phyloP scores from a whole-genome alignment of 805 yeast species.

The Hanseniaspora lachancei region DNA sequence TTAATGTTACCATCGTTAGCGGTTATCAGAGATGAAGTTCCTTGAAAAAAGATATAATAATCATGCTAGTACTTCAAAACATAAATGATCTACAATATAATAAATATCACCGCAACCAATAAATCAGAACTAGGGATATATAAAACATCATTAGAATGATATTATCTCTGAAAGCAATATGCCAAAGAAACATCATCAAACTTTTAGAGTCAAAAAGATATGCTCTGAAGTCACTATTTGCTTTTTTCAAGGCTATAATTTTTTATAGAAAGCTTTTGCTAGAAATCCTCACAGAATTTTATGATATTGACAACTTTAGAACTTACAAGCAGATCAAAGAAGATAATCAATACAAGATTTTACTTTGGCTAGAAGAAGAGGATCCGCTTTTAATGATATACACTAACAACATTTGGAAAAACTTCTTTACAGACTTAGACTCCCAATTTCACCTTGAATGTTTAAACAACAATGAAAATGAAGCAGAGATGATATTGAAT shows the following conservation, averaged over 20 bases:
- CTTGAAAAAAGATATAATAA: too few relatives aligned
- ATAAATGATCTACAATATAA: too few relatives aligned
- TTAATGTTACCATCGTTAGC: too few relatives aligned
- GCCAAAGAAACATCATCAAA: neutral
- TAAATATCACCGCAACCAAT: neutral
- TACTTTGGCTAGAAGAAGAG: slow-evolving; percentile 3
- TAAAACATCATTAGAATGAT: neutral
- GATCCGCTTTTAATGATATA: neutral
- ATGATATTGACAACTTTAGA: neutral
- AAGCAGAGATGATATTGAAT: neutral
- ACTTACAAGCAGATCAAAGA: neutral
- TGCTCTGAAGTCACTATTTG: slow-evolving; percentile 12
- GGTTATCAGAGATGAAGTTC: too few relatives aligned
- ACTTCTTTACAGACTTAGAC: neutral
- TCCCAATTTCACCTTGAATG: neutral
- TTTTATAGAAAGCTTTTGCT: neutral
- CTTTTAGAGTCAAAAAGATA: slow-evolving; percentile 15
- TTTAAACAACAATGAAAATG: neutral
- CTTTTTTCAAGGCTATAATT: neutral
- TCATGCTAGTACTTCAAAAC: too few relatives aligned
- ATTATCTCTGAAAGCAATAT: neutral
- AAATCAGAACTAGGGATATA: neutral
- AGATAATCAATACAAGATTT: slow-evolving; percentile 3
- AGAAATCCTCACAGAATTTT: neutral
- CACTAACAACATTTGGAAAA: slow-evolving; percentile 7